Conservation (phyloP, 108 stramenopile species). For the Parietichytrium sp. region DNA sequence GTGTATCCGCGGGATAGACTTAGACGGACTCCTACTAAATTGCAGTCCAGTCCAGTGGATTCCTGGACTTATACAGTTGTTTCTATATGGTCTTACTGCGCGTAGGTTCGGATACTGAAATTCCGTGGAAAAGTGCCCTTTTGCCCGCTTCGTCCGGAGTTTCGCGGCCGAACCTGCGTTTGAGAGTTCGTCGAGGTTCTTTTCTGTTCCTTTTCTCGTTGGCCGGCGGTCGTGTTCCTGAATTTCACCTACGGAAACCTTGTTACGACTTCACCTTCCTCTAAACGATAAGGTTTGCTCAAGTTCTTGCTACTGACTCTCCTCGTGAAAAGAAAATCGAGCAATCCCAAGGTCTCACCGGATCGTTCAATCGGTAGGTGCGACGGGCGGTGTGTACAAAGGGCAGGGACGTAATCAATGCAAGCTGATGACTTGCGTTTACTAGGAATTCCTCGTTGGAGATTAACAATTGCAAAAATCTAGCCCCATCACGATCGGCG, state of each 20-base stretch:
- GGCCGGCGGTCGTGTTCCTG: too few relatives aligned
- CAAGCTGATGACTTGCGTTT: conserved; percentile 97
- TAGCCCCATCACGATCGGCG: conserved; percentile 97
- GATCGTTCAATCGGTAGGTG: conserved; percentile 97
- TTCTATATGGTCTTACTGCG: too few relatives aligned
- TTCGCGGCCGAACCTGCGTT: too few relatives aligned
- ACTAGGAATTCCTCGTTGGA: conserved; percentile 99
- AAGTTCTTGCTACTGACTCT: conserved; percentile 59
- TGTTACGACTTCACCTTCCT: conserved; percentile 98
- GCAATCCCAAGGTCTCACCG: conserved; percentile 85
- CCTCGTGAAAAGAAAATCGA: neutral
- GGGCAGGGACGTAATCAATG: conserved; percentile 94
- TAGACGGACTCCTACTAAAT: too few relatives aligned
- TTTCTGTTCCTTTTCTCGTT: too few relatives aligned
- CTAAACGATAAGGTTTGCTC: conserved; percentile 87
- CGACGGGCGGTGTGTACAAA: conserved; percentile 99
- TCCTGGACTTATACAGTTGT: too few relatives aligned
- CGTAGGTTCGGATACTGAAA: too few relatives aligned
- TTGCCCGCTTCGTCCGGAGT: too few relatives aligned
- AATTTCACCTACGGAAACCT: conserved; percentile 98
- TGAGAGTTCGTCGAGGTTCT: too few relatives aligned
- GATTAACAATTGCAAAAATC: conserved; percentile 99
- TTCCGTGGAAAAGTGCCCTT: too few relatives aligned
- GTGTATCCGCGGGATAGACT: too few relatives aligned
- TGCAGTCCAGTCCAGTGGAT: too few relatives aligned